Base-by-base conservation (phyloP, 305 asterid species). In the Petunia hybrid region DNA sequence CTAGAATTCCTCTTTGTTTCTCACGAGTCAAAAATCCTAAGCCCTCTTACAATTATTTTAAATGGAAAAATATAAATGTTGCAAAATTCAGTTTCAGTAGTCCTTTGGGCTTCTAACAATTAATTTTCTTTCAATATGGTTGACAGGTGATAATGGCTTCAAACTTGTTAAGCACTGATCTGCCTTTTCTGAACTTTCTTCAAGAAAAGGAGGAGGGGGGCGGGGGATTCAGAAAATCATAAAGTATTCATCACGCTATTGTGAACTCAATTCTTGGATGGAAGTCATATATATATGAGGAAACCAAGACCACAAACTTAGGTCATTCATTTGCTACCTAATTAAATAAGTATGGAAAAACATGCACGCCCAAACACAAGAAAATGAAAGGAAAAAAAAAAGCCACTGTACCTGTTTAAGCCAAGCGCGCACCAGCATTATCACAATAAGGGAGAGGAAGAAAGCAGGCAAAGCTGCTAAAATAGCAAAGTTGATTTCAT, bases 391-490 rank as follows among this genome's bases (percentile, higher is more conserved):
- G 22, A 22, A 22, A 22, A 22, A 22, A 75, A 63, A 46, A 77
- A 65, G 60, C 42, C 13, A 76, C 46, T 8, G 81, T 85, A 92
- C 99, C 98, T 90, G 90, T 89, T 96, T 92, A 83, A 92, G 84
- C 98, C 98, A 92, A 79, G 98, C 90, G 36, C 99, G 92, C 80
- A 92, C 90, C 84, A 96, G 80, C 97, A 92, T 89, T 81, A 91
- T 92, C 78, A 96, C 85, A 84, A 89, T 12, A 74, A 96, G 91
- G 84, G 98, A 93, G 83, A 96, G 84, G 84, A 91, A 90, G 86
- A 96, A 96, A 43, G 99, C 99, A 36, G 99, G 99, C 80, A 96
- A 91, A 78, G 99, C 99, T 89, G 98, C 98, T 85, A 96, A 87
- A 87, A 96, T 90, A 53, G 98, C 99, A 90, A 96, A 96, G 91